phyloP scores from a whole-genome alignment of 1,284 basidiomycete genomes.

The Salmacisia buchloeana region DNA sequence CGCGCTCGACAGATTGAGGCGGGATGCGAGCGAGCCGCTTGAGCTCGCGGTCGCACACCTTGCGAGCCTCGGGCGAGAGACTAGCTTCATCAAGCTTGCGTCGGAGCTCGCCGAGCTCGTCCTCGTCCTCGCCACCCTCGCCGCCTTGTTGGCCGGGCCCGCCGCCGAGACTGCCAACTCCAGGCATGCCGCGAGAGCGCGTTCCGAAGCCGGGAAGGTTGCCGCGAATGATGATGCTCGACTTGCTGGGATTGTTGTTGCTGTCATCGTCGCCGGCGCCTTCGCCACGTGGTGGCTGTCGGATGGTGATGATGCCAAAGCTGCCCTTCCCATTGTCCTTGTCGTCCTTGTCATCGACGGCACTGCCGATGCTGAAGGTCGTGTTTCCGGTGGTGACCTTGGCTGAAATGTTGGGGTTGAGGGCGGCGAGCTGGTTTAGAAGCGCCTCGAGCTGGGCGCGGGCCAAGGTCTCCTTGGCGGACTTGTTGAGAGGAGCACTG shows the following conservation, averaged over 20 bases:
- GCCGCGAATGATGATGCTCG: conserved; percentile 21
- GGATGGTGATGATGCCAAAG: conserved; percentile 35
- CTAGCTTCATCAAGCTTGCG: conserved; percentile 33
- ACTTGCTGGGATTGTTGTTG: conserved; percentile 20
- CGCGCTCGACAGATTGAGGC: conserved; percentile 46
- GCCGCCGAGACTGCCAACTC: conserved; percentile 11
- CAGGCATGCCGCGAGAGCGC: conserved; percentile 10
- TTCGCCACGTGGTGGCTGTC: conserved; percentile 17
- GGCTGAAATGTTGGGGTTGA: conserved; percentile 37
- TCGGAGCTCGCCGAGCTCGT: conserved; percentile 43
- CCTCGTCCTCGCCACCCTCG: conserved; percentile 35
- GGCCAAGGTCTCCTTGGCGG: conserved; percentile 35
- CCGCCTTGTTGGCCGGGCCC: conserved; percentile 17
- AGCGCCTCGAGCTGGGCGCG: conserved; percentile 44
- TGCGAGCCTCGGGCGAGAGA: conserved; percentile 43
- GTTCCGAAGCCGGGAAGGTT: conserved; percentile 14
- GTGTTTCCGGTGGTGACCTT: conserved; percentile 33
- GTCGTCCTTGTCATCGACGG: background rate
- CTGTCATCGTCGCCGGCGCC: conserved; percentile 14
- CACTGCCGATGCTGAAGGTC: conserved; percentile 19
- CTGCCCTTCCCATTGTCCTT: background rate
- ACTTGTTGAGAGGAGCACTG: conserved; percentile 37
- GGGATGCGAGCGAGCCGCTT: conserved; percentile 47
- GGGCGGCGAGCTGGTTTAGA: conserved; percentile 39
- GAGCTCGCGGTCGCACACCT: conserved; percentile 47